Base-by-base conservation (phyloP, 495 filamentous ascomycete genomes). In the Oleoguttula mirabilis region DNA sequence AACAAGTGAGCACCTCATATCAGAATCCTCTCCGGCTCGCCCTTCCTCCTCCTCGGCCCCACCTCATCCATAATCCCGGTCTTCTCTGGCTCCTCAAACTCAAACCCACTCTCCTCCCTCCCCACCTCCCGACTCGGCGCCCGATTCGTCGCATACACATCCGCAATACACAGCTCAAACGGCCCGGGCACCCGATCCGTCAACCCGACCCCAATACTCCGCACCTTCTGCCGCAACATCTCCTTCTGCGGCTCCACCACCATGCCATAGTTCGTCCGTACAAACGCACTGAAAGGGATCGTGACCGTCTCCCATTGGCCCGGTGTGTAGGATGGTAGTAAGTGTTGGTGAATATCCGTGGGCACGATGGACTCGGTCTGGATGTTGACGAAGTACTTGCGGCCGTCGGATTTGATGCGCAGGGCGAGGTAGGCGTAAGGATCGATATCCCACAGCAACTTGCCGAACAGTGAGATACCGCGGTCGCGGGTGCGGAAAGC, bases 301-400 rank as follows among this genome's bases (percentile, higher is more conserved):
- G 93, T 55, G 19, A 95, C 73, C 7, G 87, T 93, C 68, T 98
- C 87, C 90, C 90, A 98, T 52, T 85, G 71, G 3, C 87, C 84
- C 0, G 80, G 76, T 25, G 76, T 76, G 57, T 76, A 79, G 14
- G 81, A 74, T 61, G 92, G 93, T 11, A 98, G 58, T 46, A 92
- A 69, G 61, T 98, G 92, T 62, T 98, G 90, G 61, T 95, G 92
- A 44, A 98, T 69, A 62, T 98, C 90, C 3, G 88, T 88, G 24
- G 85, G 78, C 34, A 93, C 80, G 39, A 96, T 75, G 1, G 81
- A 81, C 47, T 98, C 90, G 8, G 86, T 94, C 67, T 95, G 92
- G 27, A 98, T 66, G 60, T 98, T 98, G 36, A 98, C 78, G 37
- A 90, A 85, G 63, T 96, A 98, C 49, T 82, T 80, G 7, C 88